phyloP scores from a whole-genome alignment of 2,329 filamentous ascomycete species.

The Aspergillus ochraceoroseus region DNA sequence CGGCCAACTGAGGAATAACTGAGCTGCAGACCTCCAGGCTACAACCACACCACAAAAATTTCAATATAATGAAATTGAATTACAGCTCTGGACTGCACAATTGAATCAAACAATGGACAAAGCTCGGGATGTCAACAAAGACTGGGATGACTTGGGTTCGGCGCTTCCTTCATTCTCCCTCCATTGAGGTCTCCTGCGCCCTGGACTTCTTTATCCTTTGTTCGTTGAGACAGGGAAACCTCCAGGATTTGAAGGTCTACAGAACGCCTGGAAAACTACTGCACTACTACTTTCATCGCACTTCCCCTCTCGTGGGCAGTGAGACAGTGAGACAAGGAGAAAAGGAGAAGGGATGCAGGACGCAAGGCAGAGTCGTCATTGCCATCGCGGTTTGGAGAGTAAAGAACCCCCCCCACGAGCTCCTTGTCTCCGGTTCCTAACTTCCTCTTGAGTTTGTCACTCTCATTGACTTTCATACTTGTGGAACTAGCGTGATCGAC shows the following conservation, averaged over 20 bases:
- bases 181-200: slow-evolving; percentile 4
- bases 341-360: background rate
- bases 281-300: background rate
- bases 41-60: no score
- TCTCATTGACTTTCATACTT: background rate
- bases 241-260: slow-evolving; percentile 13
- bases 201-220: slow-evolving; percentile 9
- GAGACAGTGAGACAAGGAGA: slow-evolving; percentile 2
- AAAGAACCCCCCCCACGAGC: slow-evolving; percentile 1
- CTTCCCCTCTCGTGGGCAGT: slow-evolving; percentile 5
- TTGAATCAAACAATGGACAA: slow-evolving; percentile 8
- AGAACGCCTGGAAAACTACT: background rate
- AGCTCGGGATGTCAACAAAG: slow-evolving; percentile 5
- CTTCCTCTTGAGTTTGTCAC: background rate
- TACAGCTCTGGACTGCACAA: background rate
- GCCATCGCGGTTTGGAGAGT: background rate
- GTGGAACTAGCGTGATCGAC: slow-evolving; percentile 11
- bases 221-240: slow-evolving; percentile 14
- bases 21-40: background rate
- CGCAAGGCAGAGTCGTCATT: slow-evolving; percentile 2
- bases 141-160: background rate
- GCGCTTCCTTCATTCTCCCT: slow-evolving; percentile 15
- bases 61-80: no score
- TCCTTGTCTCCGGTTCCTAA: background rate
- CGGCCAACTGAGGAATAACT: slow-evolving; percentile 4